A percentile compares a stretch with the other conserved stretches of the same genome.
phyloP scores from a whole-genome alignment of 257 asterid species.

The Solanum chilense region DNA sequence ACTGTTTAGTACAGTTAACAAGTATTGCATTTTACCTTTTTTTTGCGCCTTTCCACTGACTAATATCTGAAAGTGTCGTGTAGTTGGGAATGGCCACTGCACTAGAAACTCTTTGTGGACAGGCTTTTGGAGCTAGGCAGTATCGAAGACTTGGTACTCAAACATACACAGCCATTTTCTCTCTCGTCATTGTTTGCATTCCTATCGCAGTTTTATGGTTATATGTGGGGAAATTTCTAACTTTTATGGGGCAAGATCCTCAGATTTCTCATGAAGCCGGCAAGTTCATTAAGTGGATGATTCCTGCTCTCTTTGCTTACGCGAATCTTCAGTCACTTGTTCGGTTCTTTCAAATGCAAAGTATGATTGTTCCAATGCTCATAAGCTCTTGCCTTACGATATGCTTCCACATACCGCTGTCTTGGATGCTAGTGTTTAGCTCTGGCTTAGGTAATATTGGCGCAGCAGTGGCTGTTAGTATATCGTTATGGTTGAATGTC shows the following conservation, averaged over 20 bases:
- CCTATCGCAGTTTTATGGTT: slow-evolving; percentile 58
- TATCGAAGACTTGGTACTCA: slow-evolving; percentile 61
- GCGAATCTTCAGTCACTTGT: slow-evolving; percentile 47
- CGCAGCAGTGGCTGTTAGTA: slow-evolving; percentile 44
- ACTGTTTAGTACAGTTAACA: background rate
- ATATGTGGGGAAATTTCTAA: slow-evolving; percentile 32
- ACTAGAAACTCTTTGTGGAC: slow-evolving; percentile 73
- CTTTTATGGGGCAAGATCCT: slow-evolving; percentile 71
- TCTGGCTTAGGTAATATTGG: slow-evolving; percentile 32
- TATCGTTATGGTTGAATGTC: slow-evolving; percentile 58
- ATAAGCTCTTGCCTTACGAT: slow-evolving; percentile 41
- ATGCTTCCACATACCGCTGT: slow-evolving; percentile 33
- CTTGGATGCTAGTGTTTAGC: slow-evolving; percentile 45
- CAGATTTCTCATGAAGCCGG: slow-evolving; percentile 70
- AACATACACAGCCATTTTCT: slow-evolving; percentile 55
- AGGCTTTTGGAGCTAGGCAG: slow-evolving; percentile 74
- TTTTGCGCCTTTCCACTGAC: background rate
- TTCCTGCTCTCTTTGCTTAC: slow-evolving; percentile 58
- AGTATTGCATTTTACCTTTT: background rate
- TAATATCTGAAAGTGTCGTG: background rate
- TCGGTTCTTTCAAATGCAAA: slow-evolving; percentile 52
- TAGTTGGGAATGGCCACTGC: slow-evolving; percentile 85
- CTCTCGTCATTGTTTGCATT: slow-evolving; percentile 36
- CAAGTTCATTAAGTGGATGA: slow-evolving; percentile 38
- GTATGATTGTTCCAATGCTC: slow-evolving; percentile 47